A percentile compares a stretch with the other conserved stretches of the same genome.
Evolutionary conservation across 208 protist genomes (phyloP).

Genomic region (Angomonas ambiguus): DNA sequence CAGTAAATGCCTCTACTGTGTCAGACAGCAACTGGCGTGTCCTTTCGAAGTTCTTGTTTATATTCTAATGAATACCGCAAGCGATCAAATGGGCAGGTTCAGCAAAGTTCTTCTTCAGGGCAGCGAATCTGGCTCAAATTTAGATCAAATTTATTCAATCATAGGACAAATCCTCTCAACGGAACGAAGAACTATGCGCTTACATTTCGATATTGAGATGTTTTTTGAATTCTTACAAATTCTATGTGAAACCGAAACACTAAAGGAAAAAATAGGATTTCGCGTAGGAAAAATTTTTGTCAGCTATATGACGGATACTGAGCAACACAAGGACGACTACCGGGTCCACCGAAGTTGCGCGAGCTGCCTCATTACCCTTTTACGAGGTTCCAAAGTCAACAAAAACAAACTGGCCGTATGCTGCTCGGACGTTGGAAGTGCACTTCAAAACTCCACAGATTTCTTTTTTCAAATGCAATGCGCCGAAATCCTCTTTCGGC

Average conservation of each 20-base stretch:
- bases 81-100: slow-evolving; percentile 24
- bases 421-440: slow-evolving; percentile 38
- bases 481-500: slow-evolving; percentile 73
- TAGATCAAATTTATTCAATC: slow-evolving; percentile 44
- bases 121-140: slow-evolving; percentile 26
- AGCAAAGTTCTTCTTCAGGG: slow-evolving; percentile 28
- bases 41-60: slow-evolving; percentile 55
- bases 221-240: slow-evolving; percentile 66
- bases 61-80: slow-evolving; percentile 31
- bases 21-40: slow-evolving; percentile 29
- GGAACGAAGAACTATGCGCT: slow-evolving; percentile 28
- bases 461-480: slow-evolving; percentile 91
- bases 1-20: slow-evolving; percentile 63
- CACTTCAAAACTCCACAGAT: slow-evolving; percentile 51
- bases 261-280: slow-evolving; percentile 55
- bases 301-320: slow-evolving; percentile 41
- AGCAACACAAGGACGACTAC: slow-evolving; percentile 62
- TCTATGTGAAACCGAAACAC: slow-evolving; percentile 31
- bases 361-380: slow-evolving; percentile 69
- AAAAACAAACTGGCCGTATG: slow-evolving; percentile 61
- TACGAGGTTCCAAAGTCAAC: slow-evolving; percentile 70
- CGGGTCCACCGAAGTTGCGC: slow-evolving; percentile 63
- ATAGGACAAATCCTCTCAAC: slow-evolving; percentile 33
- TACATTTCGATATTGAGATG: slow-evolving; percentile 43
- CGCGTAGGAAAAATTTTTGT: slow-evolving; percentile 40